A percentile compares a stretch with the other conserved stretches of the same genome.
These are phyloP conservation scores for Alternaria tenuissima DNA, from an alignment of 2,329 filamentous ascomycete species.

Conservation along the genomic window DNA sequence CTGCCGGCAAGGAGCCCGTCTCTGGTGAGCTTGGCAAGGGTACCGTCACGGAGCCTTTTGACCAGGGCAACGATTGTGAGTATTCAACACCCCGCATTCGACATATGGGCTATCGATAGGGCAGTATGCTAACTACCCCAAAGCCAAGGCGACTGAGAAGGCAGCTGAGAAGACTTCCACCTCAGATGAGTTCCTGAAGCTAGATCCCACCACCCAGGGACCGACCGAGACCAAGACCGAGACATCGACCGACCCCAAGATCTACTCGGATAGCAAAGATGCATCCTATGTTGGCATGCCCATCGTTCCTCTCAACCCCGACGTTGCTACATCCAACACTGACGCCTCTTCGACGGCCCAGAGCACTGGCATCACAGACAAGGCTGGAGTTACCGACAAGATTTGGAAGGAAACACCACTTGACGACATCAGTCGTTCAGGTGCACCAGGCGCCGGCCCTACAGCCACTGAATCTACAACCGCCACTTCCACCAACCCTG, in stretches of 20 bases:
- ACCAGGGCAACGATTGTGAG: constrained; percentile 69
- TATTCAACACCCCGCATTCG: background rate
- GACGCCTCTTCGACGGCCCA: constrained; percentile 32
- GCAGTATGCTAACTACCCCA: constrained; percentile 1
- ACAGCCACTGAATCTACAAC: constrained; percentile 10
- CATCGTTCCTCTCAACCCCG: constrained; percentile 30
- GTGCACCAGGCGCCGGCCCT: constrained; percentile 31
- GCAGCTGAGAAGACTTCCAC: constrained; percentile 10
- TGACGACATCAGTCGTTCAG: constrained; percentile 34
- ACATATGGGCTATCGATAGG: background rate
- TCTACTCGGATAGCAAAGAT: constrained; percentile 23
- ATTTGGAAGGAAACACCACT: constrained; percentile 41
- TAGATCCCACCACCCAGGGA: constrained; percentile 21
- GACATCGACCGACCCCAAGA: constrained; percentile 15
- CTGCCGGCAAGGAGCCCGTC: constrained; percentile 69
- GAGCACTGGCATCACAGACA: constrained; percentile 41
- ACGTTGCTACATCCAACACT: constrained; percentile 28
- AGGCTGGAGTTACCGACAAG: constrained; percentile 35
- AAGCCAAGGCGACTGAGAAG: constrained; percentile 15
- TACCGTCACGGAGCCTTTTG: constrained; percentile 75
- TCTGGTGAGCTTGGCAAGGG: constrained; percentile 75
- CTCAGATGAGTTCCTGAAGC: constrained; percentile 26
- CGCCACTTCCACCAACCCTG: constrained; percentile 13
- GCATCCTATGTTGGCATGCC: constrained; percentile 25
- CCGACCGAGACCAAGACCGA: constrained; percentile 9